These are phyloP conservation scores for Eutrema heterophyllum DNA, from an alignment of 345 rosid genomes.

Conservation along the genomic window DNA sequence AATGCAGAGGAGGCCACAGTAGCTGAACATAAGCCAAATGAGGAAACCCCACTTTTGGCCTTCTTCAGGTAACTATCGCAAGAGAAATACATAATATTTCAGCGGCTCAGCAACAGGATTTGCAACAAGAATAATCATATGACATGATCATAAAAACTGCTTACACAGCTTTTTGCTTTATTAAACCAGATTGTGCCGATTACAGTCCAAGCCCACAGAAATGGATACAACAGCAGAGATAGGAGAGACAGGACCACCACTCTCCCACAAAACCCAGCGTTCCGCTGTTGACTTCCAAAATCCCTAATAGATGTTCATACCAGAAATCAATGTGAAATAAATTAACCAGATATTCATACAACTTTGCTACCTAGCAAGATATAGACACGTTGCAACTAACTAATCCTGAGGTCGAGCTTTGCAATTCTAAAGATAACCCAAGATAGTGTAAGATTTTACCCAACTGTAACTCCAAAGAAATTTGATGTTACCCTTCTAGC, in stretches of 20 bases:
- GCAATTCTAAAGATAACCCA: conserved; percentile 4
- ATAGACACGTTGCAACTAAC: conserved; percentile 9
- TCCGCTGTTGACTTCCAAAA: conserved; percentile 95
- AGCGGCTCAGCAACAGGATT: conserved; percentile 6
- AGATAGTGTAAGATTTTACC: background rate
- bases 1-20: conserved; percentile 83
- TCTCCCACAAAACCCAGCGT: conserved; percentile 90
- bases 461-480: background rate
- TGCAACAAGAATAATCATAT: background rate
- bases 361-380: background rate
- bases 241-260: conserved; percentile 72
- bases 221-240: conserved; percentile 77
- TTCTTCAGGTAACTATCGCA: conserved; percentile 71
- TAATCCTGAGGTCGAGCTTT: conserved; percentile 13
- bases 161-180: conserved; percentile 71
- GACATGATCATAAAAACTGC: conserved; percentile 18
- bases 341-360: background rate
- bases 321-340: background rate
- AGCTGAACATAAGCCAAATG: conserved; percentile 95
- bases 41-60: conserved; percentile 99
- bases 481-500: background rate
- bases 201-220: conserved; percentile 95
- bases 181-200: conserved; percentile 90
- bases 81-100: conserved; percentile 10
- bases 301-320: conserved; percentile 49